A percentile compares a stretch with the other conserved stretches of the same genome.
Conservation (phyloP, 2,329 filamentous ascomycete species). For the Colletotrichum karsti region DNA sequence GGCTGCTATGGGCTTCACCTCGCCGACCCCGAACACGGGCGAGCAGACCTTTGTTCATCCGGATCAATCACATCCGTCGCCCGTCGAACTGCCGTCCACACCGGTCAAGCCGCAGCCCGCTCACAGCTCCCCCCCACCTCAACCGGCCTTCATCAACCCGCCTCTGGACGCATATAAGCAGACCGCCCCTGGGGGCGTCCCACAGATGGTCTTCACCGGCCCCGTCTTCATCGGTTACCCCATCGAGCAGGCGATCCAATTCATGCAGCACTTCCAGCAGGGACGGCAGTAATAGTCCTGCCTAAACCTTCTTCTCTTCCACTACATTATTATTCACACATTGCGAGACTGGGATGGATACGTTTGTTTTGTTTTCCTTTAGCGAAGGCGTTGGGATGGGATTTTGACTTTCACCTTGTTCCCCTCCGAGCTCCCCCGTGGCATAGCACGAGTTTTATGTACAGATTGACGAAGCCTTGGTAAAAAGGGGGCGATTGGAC, state of each 20-base stretch:
- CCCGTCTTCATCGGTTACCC: conserved; percentile 95
- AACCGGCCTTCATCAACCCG: conserved; percentile 63
- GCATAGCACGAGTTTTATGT: conserved; percentile 9
- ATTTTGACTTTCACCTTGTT: background rate
- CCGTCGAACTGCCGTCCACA: conserved; percentile 30
- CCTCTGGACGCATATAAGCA: conserved; percentile 41
- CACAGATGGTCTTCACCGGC: conserved; percentile 88
- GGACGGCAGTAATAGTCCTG: conserved; percentile 29
- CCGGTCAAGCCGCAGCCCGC: conserved; percentile 32
- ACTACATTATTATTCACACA: background rate
- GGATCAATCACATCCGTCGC: background rate
- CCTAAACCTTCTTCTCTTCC: conserved; percentile 15
- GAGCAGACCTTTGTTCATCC: conserved; percentile 19
- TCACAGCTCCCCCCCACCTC: conserved; percentile 35
- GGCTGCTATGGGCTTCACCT: conserved; percentile 39
- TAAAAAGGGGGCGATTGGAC: conserved; percentile 1
- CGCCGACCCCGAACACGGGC: conserved; percentile 20
- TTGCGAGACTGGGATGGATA: background rate
- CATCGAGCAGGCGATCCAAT: conserved; percentile 80
- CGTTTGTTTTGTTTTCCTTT: conserved; percentile 1
- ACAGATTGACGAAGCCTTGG: conserved; percentile 3
- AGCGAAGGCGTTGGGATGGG: conserved; percentile 24
- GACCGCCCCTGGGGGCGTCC: conserved; percentile 37
- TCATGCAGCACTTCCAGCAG: conserved; percentile 72
- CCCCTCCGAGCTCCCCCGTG: background rate